These are phyloP conservation scores for Stevia rebaudiana DNA, from an alignment of 140 eudicot genomes.

Conservation along the genomic window DNA sequence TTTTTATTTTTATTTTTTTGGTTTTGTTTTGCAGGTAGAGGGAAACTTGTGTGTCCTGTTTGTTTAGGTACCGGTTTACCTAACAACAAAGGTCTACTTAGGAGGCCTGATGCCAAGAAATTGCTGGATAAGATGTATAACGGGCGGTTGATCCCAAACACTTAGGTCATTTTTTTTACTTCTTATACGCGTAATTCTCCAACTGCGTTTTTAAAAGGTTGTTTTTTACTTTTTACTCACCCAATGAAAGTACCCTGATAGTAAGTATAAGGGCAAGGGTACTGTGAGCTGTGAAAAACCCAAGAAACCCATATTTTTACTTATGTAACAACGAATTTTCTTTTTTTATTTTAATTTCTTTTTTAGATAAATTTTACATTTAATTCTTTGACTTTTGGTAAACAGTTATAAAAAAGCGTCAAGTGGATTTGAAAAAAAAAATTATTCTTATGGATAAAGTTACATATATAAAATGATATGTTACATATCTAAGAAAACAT, in stretches of 20 bases:
- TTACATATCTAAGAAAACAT: no score
- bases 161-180: slow-evolving; percentile 49
- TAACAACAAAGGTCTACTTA: slow-evolving; percentile 96
- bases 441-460: no score
- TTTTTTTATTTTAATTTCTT: no score
- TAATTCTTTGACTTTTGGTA: no score
- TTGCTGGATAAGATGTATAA: slow-evolving; percentile 93
- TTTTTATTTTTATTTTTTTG: no score
- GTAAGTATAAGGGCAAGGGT: background rate
- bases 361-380: no score
- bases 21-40: slow-evolving; percentile 55
- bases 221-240: background rate
- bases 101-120: slow-evolving; percentile 80
- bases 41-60: slow-evolving; percentile 92
- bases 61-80: slow-evolving; percentile 98
- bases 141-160: slow-evolving; percentile 74
- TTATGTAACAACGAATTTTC: no score
- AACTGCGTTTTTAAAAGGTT: background rate
- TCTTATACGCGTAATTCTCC: background rate
- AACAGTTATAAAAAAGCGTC: no score
- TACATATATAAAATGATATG: no score
- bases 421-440: no score
- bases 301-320: no score
- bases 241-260: background rate
- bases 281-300: no score